Percentiles rank a stretch among this genome's conserved stretches.
These are phyloP conservation scores for Cercospora sp. DNA, from an alignment of 2,329 filamentous ascomycete species.

Conservation along the genomic window DNA sequence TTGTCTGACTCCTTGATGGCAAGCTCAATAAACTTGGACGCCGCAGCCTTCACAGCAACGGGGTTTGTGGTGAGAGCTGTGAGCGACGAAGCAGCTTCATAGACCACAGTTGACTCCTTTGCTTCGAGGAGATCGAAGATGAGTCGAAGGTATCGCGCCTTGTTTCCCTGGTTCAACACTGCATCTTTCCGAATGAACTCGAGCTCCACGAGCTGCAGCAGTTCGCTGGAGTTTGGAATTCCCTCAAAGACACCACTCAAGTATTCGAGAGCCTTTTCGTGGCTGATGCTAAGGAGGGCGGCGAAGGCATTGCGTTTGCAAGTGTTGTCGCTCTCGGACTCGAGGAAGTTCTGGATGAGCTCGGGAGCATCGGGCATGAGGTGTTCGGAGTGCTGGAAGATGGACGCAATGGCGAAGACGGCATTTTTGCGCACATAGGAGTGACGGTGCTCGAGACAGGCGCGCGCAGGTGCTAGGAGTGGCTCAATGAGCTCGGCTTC, in stretches of 20 bases:
- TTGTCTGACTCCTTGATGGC: conserved; percentile 98
- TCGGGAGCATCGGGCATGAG: conserved; percentile 95
- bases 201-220: conserved; percentile 88
- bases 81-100: conserved; percentile 93
- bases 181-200: conserved; percentile 98
- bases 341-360: conserved; percentile 84
- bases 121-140: conserved; percentile 97
- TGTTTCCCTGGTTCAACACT: conserved; percentile 90
- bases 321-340: conserved; percentile 86
- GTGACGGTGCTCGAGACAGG: conserved; percentile 92
- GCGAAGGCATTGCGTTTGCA: conserved; percentile 98
- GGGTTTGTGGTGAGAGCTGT: conserved; percentile 94
- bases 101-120: conserved; percentile 88
- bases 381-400: conserved; percentile 84
- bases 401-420: conserved; percentile 90
- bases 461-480: conserved; percentile 84
- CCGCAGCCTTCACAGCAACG: conserved; percentile 94
- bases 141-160: conserved; percentile 87
- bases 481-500: conserved; percentile 96
- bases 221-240: conserved; percentile 89
- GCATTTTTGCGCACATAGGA: conserved; percentile 98
- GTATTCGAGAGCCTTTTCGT: conserved; percentile 87
- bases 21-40: conserved; percentile 92
- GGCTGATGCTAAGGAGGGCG: conserved; percentile 84
- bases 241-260: conserved; percentile 87